Conservation (phyloP, 106 monocot species). For the Triglochin maritima region DNA sequence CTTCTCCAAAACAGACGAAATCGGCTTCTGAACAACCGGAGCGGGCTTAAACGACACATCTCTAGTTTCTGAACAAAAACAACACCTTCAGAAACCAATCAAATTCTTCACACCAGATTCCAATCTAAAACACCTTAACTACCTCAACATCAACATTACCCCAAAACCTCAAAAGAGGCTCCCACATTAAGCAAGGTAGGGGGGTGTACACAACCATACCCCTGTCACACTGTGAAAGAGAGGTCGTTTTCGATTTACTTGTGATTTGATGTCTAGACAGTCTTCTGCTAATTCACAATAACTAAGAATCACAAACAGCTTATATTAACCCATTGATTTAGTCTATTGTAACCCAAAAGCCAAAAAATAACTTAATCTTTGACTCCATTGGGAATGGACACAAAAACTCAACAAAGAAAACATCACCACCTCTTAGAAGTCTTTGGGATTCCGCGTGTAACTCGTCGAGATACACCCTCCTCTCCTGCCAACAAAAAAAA, state of each 20-base stretch:
- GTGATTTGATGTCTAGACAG: too few species aligned
- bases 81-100: background rate
- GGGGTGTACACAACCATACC: too few species aligned
- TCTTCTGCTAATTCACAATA: too few species aligned
- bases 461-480: conserved; percentile 45
- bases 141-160: too few species aligned
- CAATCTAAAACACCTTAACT: too few species aligned
- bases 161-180: too few species aligned
- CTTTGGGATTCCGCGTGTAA: conserved; percentile 81
- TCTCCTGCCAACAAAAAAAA: conserved; percentile 44
- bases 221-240: too few species aligned
- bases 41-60: conserved; percentile 71
- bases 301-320: background rate
- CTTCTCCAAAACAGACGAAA: conserved; percentile 83
- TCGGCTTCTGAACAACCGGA: conserved; percentile 55
- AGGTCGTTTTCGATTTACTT: too few species aligned
- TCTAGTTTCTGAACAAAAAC: conserved; percentile 48
- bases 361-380: too few species aligned
- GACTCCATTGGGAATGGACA: too few species aligned
- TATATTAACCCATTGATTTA: background rate
- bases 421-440: conserved; percentile 50
- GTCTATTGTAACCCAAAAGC: too few species aligned
- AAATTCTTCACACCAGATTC: background rate
- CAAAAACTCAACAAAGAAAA: background rate
- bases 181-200: too few species aligned